These are phyloP conservation scores for Antarctomyces pellizariae DNA, from an alignment of 495 filamentous ascomycete genomes.

Conservation along the genomic window DNA sequence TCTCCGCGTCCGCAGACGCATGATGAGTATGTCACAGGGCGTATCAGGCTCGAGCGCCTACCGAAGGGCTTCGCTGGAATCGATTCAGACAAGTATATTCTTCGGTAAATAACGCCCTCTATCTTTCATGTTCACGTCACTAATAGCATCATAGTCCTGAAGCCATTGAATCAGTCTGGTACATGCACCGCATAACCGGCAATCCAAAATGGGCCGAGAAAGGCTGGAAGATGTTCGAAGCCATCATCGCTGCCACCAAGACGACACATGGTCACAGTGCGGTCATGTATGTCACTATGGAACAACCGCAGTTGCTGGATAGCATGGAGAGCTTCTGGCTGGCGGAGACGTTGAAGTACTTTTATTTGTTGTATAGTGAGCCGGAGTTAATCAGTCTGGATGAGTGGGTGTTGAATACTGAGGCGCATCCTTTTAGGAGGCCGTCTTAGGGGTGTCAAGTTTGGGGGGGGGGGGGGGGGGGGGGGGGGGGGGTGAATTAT, in stretches of 20 bases:
- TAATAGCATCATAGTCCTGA: too few species aligned
- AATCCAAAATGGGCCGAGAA: slow-evolving; percentile 27
- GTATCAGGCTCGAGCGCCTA: slow-evolving; percentile 35
- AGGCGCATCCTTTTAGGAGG: slow-evolving; percentile 32
- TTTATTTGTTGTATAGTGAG: slow-evolving; percentile 51
- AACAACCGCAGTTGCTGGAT: slow-evolving; percentile 14
- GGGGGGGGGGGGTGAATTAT: too few species aligned
- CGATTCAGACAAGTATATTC: slow-evolving; percentile 38
- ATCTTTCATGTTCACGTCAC: too few species aligned
- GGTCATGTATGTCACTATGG: slow-evolving; percentile 12
- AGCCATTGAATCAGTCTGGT: slow-evolving; percentile 39
- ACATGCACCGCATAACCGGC: slow-evolving; percentile 35
- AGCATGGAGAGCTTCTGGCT: slow-evolving; percentile 40
- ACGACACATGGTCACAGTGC: too few species aligned
- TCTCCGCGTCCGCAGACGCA: slow-evolving; percentile 30
- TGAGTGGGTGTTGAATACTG: slow-evolving; percentile 58
- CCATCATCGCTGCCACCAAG: slow-evolving; percentile 18
- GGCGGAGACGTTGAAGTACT: slow-evolving; percentile 63
- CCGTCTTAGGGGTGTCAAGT: too few species aligned
- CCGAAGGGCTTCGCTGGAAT: slow-evolving; percentile 44
- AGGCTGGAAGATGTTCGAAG: slow-evolving; percentile 36
- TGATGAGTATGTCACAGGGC: slow-evolving; percentile 34
- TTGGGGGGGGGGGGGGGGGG: too few species aligned
- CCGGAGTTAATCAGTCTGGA: slow-evolving; percentile 54
- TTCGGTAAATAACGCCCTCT: slow-evolving; percentile 40